These are phyloP conservation scores for Pilobolus umbonatus DNA, from an alignment of 192 early-diverging fungal species.

Conservation along the genomic window DNA sequence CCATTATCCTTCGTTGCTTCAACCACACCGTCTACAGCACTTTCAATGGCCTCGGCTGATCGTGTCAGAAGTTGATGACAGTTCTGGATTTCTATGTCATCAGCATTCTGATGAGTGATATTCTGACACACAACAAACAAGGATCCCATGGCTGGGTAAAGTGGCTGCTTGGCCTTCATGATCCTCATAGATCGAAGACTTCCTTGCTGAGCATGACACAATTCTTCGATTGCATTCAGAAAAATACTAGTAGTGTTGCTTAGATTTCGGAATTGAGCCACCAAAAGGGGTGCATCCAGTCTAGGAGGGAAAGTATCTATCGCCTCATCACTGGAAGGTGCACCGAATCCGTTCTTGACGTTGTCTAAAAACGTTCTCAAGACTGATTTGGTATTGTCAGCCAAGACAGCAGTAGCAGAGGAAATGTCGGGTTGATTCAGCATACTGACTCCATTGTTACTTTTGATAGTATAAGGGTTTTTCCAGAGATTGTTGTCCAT, in stretches of 20 bases:
- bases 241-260: constrained; percentile 31
- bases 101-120: constrained; percentile 20
- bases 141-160: constrained; percentile 27
- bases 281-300: constrained; percentile 24
- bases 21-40: not conserved
- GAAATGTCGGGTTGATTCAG: not conserved
- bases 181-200: not conserved
- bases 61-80: not conserved
- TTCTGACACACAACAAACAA: constrained; percentile 25
- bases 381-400: constrained; percentile 3
- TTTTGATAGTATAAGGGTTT: not conserved
- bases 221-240: constrained; percentile 16
- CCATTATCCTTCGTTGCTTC: not conserved
- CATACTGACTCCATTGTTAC: not conserved
- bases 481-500: not conserved
- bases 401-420: not conserved
- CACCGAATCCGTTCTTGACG: not conserved
- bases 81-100: not conserved
- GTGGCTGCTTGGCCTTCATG: constrained; percentile 12
- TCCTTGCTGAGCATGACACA: not conserved
- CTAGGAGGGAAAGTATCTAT: not conserved
- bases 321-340: not conserved
- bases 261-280: constrained; percentile 34
- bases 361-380: constrained; percentile 15
- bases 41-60: not conserved